Percentiles rank a stretch among this genome's conserved stretches.
Evolutionary conservation across 371 early-diverging fungal genomes (phyloP).

Genomic region (Apophysomyces trapeziformis): DNA sequence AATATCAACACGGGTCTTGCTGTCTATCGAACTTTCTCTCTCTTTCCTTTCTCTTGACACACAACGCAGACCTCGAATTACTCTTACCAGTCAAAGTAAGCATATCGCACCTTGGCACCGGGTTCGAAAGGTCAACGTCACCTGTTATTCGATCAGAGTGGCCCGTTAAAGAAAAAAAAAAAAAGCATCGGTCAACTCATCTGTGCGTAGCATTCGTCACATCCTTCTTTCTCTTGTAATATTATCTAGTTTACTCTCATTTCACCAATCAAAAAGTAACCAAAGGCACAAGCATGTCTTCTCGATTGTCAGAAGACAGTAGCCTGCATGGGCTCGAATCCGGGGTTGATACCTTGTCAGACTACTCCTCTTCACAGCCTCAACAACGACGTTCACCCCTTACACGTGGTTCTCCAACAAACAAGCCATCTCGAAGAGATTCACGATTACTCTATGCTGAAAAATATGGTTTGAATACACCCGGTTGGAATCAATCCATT

Average conservation of each 20-base stretch:
- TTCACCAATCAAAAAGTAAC: background rate
- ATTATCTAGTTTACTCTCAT: no score
- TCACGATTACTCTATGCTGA: constrained; percentile 21
- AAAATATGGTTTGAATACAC: constrained; percentile 28
- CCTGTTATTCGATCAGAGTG: background rate
- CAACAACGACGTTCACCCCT: constrained; percentile 6
- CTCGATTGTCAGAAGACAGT: constrained; percentile 6
- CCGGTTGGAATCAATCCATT: constrained; percentile 9
- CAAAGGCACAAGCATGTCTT: background rate
- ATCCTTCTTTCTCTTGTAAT: background rate
- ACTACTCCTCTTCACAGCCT: constrained; percentile 6
- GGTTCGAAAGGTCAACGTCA: background rate
- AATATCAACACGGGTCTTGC: background rate
- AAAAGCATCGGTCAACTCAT: constrained; percentile 6
- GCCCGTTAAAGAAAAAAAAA: background rate
- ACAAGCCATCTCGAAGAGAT: background rate
- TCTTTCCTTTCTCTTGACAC: background rate
- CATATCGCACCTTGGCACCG: background rate
- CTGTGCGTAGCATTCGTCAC: background rate
- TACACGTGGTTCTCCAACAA: constrained; percentile 1
- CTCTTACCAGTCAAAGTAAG: background rate
- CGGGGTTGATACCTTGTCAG: constrained; percentile 6
- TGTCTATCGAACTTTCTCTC: background rate
- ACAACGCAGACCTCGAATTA: background rate
- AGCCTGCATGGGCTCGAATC: constrained; percentile 2